Evolutionary conservation across 1,284 basidiomycete genomes (phyloP), one percentile per base, ranked within the genome.

Genomic region (Abortiporus biennis): DNA sequence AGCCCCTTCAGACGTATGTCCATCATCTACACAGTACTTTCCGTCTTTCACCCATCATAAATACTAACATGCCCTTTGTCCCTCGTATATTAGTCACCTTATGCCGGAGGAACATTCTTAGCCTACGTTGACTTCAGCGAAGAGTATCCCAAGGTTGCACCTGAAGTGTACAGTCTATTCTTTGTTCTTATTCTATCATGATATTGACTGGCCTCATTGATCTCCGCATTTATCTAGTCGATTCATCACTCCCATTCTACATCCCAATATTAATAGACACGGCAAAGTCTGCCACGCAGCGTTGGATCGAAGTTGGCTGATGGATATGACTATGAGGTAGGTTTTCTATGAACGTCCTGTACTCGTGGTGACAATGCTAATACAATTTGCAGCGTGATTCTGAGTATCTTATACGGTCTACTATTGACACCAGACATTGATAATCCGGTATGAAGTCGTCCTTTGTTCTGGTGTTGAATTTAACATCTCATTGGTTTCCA

Each of bases 231-330:
- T 29, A 8, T 24, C 21, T 20, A 47, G 45, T 3, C 45, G 38
- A 6, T 47, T 47, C 36, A 33, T 47, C 13, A 47, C 45, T 8
- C 42, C 36, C 13, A 47, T 47, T n/a, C 30, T 47, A n/a, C 45
- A 47, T 35, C 45, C 45, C 2, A 47, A 47, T 38, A 47, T 47
- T 42, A 47, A 47, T 25, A 27, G 42, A 4, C 45, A 47, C 22
- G 45, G 45, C 2, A 43, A 36, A 34, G 45, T 43, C 12, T 47
- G 45, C 32, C 45, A 47, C 25, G 45, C 45, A 5, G 45, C 45
- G 11, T 30, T 47, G 20, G 45, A 47, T 32, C 6, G 42, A 23
- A 40, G 45, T 25, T 47, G 45, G 45, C 32, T 47, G 12, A 42
- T 47, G 11, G 45, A 47, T 22, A 47, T 44, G 42, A 34, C 45